Conservation (phyloP, 306 rosid species). For the Rubus idaeus region DNA sequence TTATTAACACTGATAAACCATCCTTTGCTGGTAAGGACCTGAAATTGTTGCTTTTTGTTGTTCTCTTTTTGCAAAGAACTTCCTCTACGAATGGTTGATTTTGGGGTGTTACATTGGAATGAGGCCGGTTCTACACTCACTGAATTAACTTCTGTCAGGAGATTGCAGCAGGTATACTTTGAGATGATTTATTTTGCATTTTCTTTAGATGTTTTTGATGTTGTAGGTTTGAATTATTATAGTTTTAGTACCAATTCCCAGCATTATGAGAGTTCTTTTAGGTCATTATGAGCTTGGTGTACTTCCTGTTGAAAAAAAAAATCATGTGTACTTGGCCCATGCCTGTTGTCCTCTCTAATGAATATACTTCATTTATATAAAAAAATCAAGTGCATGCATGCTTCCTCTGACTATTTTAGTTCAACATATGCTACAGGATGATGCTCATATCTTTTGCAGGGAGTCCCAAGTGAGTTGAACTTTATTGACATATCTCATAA, state of each 20-base stretch:
- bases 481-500: constrained; percentile 3
- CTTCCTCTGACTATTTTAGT: constrained; percentile 30
- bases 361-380: too few species aligned
- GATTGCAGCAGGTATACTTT: constrained; percentile 81
- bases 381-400: too few species aligned
- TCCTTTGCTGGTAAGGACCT: background rate
- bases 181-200: background rate
- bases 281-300: background rate
- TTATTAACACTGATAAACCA: background rate
- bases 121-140: constrained; percentile 87
- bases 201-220: background rate
- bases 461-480: constrained; percentile 74
- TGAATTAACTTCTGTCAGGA: constrained; percentile 25
- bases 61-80: constrained; percentile 54
- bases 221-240: background rate
- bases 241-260: background rate
- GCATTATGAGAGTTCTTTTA: background rate
- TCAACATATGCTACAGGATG: constrained; percentile 60
- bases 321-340: too few species aligned
- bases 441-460: constrained; percentile 92
- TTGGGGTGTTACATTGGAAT: constrained; percentile 82
- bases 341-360: too few species aligned
- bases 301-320: too few species aligned
- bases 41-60: background rate
- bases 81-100: constrained; percentile 86